Evolutionary conservation across 116 monocot genomes (phyloP).

Genomic region (Trichopus zeylanicus): DNA sequence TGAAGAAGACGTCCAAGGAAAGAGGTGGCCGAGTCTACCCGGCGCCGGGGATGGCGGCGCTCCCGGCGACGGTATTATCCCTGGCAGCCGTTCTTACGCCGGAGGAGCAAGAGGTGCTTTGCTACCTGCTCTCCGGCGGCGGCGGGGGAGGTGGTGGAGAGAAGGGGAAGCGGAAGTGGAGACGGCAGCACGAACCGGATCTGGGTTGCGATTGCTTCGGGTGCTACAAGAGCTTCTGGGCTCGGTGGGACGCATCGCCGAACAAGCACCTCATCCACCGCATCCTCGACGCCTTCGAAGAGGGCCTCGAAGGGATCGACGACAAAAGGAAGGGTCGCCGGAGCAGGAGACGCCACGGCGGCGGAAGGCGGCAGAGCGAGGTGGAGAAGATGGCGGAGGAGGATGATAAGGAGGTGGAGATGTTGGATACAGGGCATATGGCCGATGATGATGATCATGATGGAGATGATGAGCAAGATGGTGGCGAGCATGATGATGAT

Average conservation of each 20-base stretch:
- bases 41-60: conserved; percentile 2
- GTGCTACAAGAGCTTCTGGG: conserved; percentile 78
- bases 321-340: not conserved
- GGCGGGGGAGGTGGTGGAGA: not conserved
- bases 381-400: conserved; percentile 4
- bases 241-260: conserved; percentile 55
- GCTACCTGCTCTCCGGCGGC: conserved; percentile 41
- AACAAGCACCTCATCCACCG: conserved; percentile 50
- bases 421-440: not conserved
- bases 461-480: not conserved
- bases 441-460: not conserved
- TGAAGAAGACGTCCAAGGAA: not conserved
- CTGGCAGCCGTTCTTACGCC: conserved; percentile 40
- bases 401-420: not conserved
- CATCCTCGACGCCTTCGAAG: conserved; percentile 50
- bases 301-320: conserved; percentile 6
- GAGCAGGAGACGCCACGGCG: not conserved
- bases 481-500: conserved; percentile 4
- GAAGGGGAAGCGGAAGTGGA: not conserved
- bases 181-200: conserved; percentile 23
- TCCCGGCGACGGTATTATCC: conserved; percentile 37
- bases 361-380: not conserved
- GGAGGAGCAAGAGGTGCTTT: conserved; percentile 48
- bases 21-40: not conserved
- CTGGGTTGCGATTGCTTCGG: conserved; percentile 49